Evolutionary conservation across 2,329 filamentous ascomycete species (phyloP).

Genomic region (Coniochaeta ligniaria): DNA sequence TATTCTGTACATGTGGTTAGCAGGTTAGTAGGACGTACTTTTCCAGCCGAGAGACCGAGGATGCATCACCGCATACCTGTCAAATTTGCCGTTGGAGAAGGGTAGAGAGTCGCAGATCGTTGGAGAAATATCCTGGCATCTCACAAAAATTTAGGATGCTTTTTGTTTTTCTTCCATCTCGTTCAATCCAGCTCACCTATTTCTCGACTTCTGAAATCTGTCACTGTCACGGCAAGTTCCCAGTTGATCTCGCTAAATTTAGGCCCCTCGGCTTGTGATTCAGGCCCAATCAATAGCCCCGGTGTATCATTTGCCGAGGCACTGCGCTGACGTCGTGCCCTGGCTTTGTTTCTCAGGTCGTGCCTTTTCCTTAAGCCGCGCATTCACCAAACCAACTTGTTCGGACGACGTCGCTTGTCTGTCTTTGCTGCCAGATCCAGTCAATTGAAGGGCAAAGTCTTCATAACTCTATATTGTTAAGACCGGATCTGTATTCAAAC

Average conservation of each 20-base stretch:
- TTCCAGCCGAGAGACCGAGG: not conserved
- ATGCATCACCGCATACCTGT: not conserved
- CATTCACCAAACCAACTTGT: not conserved
- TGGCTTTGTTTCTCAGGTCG: not conserved
- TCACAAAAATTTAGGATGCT: not conserved
- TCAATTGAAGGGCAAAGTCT: not conserved
- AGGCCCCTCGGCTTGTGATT: not conserved
- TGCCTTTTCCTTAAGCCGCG: not conserved
- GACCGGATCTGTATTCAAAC: not conserved
- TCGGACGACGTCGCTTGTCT: not conserved
- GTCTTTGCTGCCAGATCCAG: not conserved
- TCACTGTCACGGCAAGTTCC: no score
- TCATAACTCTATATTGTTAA: no score
- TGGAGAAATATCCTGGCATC: not conserved
- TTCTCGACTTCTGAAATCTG: no score
- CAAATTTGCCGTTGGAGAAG: not conserved
- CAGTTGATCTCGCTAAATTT: no score
- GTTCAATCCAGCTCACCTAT: not conserved
- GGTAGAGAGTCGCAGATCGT: not conserved
- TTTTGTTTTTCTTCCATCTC: not conserved
- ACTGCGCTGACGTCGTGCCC: not conserved
- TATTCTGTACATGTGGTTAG: slow-evolving; percentile 1
- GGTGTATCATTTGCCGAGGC: slow-evolving; percentile 2
- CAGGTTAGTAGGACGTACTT: not conserved
- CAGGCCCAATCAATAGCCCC: not conserved